A percentile compares a stretch with the other conserved stretches of the same genome.
phyloP scores from a whole-genome alignment of 192 early-diverging fungal species.

The Backusella australiensis region DNA sequence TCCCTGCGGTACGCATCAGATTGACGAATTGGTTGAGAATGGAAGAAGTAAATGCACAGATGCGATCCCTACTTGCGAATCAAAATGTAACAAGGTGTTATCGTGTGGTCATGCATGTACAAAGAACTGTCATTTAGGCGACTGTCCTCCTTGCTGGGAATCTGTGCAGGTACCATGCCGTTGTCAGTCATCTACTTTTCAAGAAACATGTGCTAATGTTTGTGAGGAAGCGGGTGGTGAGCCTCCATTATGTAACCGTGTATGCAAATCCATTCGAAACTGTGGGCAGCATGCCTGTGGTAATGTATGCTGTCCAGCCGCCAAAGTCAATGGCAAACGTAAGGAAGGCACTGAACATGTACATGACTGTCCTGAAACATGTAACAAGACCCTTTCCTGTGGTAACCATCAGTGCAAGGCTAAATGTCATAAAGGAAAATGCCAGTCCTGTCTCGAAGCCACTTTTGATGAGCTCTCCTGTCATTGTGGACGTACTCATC shows the following conservation, averaged over 20 bases:
- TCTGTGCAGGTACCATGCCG: slow-evolving; percentile 52
- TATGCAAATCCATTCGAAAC: slow-evolving; percentile 56
- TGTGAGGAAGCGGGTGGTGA: slow-evolving; percentile 37
- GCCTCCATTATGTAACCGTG: slow-evolving; percentile 52
- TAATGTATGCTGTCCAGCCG: slow-evolving; percentile 62
- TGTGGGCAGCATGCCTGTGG: slow-evolving; percentile 74
- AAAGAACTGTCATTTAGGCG: slow-evolving; percentile 57
- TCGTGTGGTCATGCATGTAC: slow-evolving; percentile 63
- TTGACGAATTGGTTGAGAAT: slow-evolving; percentile 32
- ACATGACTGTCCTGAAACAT: slow-evolving; percentile 68
- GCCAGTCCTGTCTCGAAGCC: slow-evolving; percentile 70
- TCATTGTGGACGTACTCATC: slow-evolving; percentile 76
- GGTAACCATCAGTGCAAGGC: slow-evolving; percentile 74
- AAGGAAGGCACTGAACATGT: not conserved
- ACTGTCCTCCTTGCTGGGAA: slow-evolving; percentile 63
- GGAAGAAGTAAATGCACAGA: slow-evolving; percentile 44
- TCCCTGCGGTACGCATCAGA: slow-evolving; percentile 44
- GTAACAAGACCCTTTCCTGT: slow-evolving; percentile 78
- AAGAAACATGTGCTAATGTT: slow-evolving; percentile 44
- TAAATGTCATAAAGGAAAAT: slow-evolving; percentile 76
- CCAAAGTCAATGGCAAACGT: slow-evolving; percentile 29
- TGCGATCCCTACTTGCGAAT: slow-evolving; percentile 57
- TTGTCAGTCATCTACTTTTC: slow-evolving; percentile 55
- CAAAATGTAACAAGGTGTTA: slow-evolving; percentile 56
- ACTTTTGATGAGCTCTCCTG: slow-evolving; percentile 83